Conservation (phyloP, 225 moss, liverwort and hornwort species). For the Physcomitrellopsis africana region DNA sequence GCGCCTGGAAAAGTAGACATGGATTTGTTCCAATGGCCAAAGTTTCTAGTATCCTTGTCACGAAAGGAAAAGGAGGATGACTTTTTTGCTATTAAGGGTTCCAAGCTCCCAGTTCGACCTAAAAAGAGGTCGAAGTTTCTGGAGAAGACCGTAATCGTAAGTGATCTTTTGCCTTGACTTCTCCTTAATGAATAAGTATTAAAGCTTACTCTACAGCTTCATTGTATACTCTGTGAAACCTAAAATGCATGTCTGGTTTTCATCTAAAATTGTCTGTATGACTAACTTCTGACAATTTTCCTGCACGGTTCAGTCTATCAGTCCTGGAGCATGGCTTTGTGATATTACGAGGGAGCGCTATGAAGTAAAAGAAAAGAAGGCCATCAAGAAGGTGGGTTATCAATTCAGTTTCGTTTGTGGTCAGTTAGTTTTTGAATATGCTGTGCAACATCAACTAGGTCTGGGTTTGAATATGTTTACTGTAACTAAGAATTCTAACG, state of each 20-base stretch:
- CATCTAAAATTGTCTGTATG: neutral
- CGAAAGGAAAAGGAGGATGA: slow-evolving; percentile 94
- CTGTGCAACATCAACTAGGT: slow-evolving; percentile 7
- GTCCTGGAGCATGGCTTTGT: slow-evolving; percentile 90
- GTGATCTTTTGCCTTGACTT: slow-evolving; percentile 4
- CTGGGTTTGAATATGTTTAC: neutral
- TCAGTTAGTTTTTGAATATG: neutral
- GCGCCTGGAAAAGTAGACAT: slow-evolving; percentile 73
- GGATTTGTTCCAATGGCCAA: slow-evolving; percentile 91
- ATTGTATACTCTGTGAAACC: neutral
- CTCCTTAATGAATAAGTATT: neutral
- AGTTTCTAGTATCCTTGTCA: slow-evolving; percentile 72
- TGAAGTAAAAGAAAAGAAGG: slow-evolving; percentile 91
- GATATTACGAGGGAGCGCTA: slow-evolving; percentile 88
- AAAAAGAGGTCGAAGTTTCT: slow-evolving; percentile 83
- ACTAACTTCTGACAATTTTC: slow-evolving; percentile 1
- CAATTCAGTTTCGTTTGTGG: neutral
- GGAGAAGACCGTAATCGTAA: slow-evolving; percentile 75
- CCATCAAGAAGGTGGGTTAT: slow-evolving; percentile 65
- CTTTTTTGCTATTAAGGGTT: slow-evolving; percentile 79
- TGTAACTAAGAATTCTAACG: slow-evolving; percentile 21
- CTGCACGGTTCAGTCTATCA: slow-evolving; percentile 59
- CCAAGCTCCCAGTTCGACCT: slow-evolving; percentile 81
- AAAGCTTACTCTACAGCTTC: slow-evolving; percentile 3
- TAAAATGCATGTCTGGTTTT: neutral